Evolutionary conservation across 1,284 basidiomycete genomes (phyloP).

Genomic region (Trametes pubescens): DNA sequence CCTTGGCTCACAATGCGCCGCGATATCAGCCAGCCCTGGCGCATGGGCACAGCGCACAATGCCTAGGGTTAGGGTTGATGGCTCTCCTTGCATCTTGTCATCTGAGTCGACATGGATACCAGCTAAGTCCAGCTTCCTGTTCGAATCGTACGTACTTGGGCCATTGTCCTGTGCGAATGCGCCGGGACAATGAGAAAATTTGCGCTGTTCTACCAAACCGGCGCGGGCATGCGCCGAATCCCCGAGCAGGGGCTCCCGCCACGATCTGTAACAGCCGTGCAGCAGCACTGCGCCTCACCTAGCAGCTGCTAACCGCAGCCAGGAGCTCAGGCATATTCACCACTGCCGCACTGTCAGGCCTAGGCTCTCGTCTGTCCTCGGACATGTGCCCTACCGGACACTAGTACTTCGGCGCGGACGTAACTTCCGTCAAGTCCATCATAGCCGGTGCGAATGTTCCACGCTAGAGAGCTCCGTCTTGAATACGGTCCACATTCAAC

Average conservation of each 20-base stretch:
- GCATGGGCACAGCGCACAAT: not conserved
- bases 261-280: not conserved
- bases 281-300: not conserved
- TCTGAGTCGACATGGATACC: constrained; percentile 18
- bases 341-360: not conserved
- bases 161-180: constrained; percentile 6
- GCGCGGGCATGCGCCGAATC: constrained; percentile 3
- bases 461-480: no score
- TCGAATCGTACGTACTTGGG: not conserved
- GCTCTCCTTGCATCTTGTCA: constrained; percentile 10
- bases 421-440: no score
- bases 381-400: no score
- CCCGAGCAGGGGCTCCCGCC: not conserved
- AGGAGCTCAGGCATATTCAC: not conserved
- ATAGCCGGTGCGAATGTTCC: no score
- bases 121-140: constrained; percentile 1
- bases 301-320: not conserved
- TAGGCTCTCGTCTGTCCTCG: no score
- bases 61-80: constrained; percentile 29
- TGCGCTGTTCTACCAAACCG: not conserved
- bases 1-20: not conserved
- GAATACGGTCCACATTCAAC: no score
- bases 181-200: not conserved
- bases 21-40: not conserved
- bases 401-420: no score